Conservation (phyloP, 306 rosid genomes). For the Vachellia pachyceras region DNA sequence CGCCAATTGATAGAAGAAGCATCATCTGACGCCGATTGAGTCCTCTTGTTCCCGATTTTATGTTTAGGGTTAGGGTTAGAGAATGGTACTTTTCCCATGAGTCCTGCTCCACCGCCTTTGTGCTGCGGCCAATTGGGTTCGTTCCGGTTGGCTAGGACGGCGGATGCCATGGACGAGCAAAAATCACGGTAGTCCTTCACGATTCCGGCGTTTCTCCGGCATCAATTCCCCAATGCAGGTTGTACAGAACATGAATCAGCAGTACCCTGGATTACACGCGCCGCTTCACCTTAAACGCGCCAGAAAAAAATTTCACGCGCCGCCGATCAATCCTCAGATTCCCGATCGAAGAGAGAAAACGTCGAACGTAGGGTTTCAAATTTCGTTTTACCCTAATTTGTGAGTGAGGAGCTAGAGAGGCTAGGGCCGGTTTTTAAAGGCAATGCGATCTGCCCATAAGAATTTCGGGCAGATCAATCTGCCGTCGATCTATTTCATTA, state of each 20-base stretch:
- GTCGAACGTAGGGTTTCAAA: slow-evolving; percentile 49
- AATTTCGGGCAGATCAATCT: slow-evolving; percentile 43
- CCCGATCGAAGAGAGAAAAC: background rate
- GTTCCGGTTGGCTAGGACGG: slow-evolving; percentile 76
- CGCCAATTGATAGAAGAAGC: slow-evolving; percentile 83
- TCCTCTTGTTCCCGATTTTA: slow-evolving; percentile 58
- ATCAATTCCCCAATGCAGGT: slow-evolving; percentile 41
- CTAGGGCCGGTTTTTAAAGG: slow-evolving; percentile 79
- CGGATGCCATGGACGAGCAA: slow-evolving; percentile 70
- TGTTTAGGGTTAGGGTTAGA: slow-evolving; percentile 61
- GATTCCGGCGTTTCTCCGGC: slow-evolving; percentile 48
- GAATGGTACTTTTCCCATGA: slow-evolving; percentile 76
- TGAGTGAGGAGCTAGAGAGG: slow-evolving; percentile 51
- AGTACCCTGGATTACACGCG: slow-evolving; percentile 35
- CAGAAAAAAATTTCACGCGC: background rate
- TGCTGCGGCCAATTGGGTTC: slow-evolving; percentile 75
- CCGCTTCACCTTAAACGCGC: slow-evolving; percentile 40
- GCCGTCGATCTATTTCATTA: slow-evolving; percentile 26
- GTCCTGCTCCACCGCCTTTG: slow-evolving; percentile 73
- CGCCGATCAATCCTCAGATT: background rate
- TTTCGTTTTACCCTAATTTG: slow-evolving; percentile 59
- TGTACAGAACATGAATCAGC: slow-evolving; percentile 43
- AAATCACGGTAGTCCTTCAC: slow-evolving; percentile 16
- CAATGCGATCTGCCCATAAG: slow-evolving; percentile 79
- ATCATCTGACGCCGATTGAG: slow-evolving; percentile 79